phyloP scores from a whole-genome alignment of 2,329 filamentous ascomycete genomes.

The Fusarium sp. region DNA sequence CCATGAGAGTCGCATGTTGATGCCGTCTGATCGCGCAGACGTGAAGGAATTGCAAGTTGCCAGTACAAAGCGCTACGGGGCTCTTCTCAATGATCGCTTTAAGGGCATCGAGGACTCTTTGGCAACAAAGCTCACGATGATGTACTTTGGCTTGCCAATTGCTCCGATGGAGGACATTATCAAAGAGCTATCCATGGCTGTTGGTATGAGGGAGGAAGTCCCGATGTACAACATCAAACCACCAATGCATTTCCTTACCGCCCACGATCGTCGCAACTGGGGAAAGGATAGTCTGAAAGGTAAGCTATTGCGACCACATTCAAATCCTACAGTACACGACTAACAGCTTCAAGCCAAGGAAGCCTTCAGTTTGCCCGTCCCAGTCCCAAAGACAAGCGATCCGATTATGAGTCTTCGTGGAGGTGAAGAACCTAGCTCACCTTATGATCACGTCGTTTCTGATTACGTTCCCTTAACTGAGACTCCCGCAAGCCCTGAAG shows the following conservation, averaged over 20 bases:
- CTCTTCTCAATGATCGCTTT: conserved; percentile 47
- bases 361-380: not conserved
- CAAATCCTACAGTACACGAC: not conserved
- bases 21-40: conserved; percentile 40
- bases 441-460: not conserved
- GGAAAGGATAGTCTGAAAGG: conserved; percentile 39
- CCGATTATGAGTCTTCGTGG: conserved; percentile 26
- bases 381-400: not conserved
- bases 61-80: conserved; percentile 44
- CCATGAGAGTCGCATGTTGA: conserved; percentile 47
- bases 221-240: conserved; percentile 32
- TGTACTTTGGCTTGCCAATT: conserved; percentile 58
- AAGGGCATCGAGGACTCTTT: conserved; percentile 41
- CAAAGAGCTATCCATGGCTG: conserved; percentile 39
- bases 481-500: not conserved
- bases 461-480: conserved; percentile 16
- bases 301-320: not conserved
- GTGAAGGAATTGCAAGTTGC: conserved; percentile 46
- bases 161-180: conserved; percentile 47
- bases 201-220: conserved; percentile 11
- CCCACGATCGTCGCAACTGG: conserved; percentile 44
- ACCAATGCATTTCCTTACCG: conserved; percentile 48
- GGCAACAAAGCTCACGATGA: conserved; percentile 55
- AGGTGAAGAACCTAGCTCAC: not conserved
- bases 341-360: conserved; percentile 24